Evolutionary conservation across 2,329 filamentous ascomycete species (phyloP), one percentile per base, ranked within the genome.

Genomic region (Xylariaceae sp.): DNA sequence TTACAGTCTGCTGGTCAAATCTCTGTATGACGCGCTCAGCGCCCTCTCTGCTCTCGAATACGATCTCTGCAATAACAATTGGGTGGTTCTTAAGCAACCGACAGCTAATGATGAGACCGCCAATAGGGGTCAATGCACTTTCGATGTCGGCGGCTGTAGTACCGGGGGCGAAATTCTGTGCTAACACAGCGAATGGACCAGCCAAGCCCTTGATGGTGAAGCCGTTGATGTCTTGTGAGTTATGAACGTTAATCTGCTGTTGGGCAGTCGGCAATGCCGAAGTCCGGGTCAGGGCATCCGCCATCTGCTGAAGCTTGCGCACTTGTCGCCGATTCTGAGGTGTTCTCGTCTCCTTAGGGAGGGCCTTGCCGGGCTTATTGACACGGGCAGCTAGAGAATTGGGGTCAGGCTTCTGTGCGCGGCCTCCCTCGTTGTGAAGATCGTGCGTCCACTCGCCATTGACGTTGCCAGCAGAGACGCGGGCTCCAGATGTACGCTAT

Each of bases 141-240:
- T 92, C 88, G 61, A 94, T 90, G 69, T 94, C 90, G 35, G 88
- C 88, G 1, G 87, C 88, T 5, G 90, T 92, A 0, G 90, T 94
- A 44, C 90, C 90, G 1, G 84, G 84, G 10, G 89, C 90, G 71
- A 94, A 91, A 77, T 94, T 94, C 73, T 89, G 87, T 2, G 88
- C 89, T 71, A 90, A 82, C 23, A 94, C 82, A 15, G 83, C 82
- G 67, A 83, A 90, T 1, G 88, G 88, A 0, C 88, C 87, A 0
- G 86, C 86, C 7, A 88, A 76, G n/a, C 90, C 90, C 56, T 85
- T 80, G 64, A 94, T 92, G 41, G 81, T 86, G 51, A 93, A 81
- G 17, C 87, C 85, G 61, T 69, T 69, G 61, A 61, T 48, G 54
- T 71, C 65, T n/a, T 61, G 61, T 41, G 65, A 51, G 44, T 62